Evolutionary conservation across 1,284 basidiomycete genomes (phyloP).

Genomic region (Cutaneotrichosporon mucoides): DNA sequence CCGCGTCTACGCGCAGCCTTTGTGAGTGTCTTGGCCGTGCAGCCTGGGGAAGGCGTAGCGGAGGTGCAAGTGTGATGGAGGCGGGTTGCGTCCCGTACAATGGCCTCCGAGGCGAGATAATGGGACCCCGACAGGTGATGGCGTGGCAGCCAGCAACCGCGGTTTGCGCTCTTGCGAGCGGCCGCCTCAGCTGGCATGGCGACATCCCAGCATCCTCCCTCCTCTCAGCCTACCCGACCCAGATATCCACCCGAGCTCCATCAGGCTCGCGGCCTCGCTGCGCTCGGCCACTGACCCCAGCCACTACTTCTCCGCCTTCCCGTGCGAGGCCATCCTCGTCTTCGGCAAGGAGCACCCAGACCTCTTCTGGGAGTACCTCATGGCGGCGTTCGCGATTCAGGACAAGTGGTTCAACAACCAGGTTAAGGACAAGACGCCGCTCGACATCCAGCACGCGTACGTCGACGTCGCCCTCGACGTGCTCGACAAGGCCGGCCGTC

Average conservation of each 20-base stretch:
- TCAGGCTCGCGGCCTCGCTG: too few relatives aligned
- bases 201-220: neutral
- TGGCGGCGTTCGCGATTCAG: constrained; percentile 70
- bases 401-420: constrained; percentile 66
- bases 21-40: constrained; percentile 37
- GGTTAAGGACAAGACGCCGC: constrained; percentile 58
- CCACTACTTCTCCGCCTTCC: constrained; percentile 69
- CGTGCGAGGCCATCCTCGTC: constrained; percentile 76
- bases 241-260: too few relatives aligned
- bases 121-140: too few relatives aligned
- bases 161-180: neutral
- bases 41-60: neutral
- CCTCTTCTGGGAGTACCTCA: constrained; percentile 72
- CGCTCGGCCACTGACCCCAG: constrained; percentile 38
- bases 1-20: constrained; percentile 69
- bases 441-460: constrained; percentile 10
- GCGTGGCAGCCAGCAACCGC: neutral
- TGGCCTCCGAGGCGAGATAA: too few relatives aligned
- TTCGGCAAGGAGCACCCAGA: constrained; percentile 66
- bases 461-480: constrained; percentile 50
- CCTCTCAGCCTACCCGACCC: too few relatives aligned
- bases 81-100: too few relatives aligned
- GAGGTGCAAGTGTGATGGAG: too few relatives aligned
- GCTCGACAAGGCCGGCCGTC: constrained; percentile 33
- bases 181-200: neutral